These are phyloP conservation scores for Linum usitatissimum DNA, from an alignment of 345 rosid genomes.

Conservation along the genomic window DNA sequence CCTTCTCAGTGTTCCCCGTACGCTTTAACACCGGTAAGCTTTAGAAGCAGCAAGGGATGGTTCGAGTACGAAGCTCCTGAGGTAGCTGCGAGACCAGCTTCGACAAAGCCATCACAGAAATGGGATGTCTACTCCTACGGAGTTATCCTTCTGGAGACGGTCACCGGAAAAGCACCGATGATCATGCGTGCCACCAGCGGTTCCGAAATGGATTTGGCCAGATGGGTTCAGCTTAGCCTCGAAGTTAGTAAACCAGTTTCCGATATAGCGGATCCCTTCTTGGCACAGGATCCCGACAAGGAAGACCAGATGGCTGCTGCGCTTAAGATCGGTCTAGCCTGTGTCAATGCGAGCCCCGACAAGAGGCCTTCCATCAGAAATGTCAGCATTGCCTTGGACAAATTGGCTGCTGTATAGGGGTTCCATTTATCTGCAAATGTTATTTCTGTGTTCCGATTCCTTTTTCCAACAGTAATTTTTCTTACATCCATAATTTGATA, in stretches of 20 bases:
- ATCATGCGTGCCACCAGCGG: slow-evolving; percentile 6
- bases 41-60: not conserved
- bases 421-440: too few species aligned
- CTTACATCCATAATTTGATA: too few species aligned
- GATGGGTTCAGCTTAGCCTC: slow-evolving; percentile 19
- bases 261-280: slow-evolving; percentile 18
- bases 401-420: not conserved
- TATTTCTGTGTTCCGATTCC: too few species aligned
- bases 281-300: slow-evolving; percentile 13
- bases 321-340: slow-evolving; percentile 17
- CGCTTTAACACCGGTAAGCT: slow-evolving; percentile 13
- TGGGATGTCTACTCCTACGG: slow-evolving; percentile 30
- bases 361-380: slow-evolving; percentile 23
- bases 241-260: slow-evolving; percentile 15
- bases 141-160: slow-evolving; percentile 16
- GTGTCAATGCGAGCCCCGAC: slow-evolving; percentile 17
- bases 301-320: slow-evolving; percentile 10
- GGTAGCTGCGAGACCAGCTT: slow-evolving; percentile 1
- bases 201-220: slow-evolving; percentile 18
- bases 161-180: slow-evolving; percentile 18
- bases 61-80: slow-evolving; percentile 22
- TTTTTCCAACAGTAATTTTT: too few species aligned
- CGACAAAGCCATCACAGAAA: slow-evolving; percentile 21
- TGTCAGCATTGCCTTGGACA: slow-evolving; percentile 16
- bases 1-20: slow-evolving; percentile 15